phyloP scores from a whole-genome alignment of 805 yeast species.

The Millerozyma miso region DNA sequence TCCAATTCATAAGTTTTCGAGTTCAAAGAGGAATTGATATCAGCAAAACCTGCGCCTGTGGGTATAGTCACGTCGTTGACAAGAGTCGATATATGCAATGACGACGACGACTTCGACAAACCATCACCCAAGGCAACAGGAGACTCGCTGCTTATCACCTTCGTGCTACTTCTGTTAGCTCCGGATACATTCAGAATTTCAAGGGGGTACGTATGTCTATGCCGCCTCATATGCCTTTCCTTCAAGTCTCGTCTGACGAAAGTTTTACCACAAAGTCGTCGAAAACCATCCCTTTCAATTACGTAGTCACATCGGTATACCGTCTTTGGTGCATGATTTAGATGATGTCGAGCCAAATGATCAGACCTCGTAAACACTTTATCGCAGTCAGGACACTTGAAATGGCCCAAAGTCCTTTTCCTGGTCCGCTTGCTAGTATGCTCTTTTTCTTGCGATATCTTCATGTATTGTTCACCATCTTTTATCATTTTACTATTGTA shows the following conservation, averaged over 20 bases:
- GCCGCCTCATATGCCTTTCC: slow-evolving; percentile 35
- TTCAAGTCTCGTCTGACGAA: slow-evolving; percentile 61
- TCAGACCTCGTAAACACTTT: slow-evolving; percentile 59
- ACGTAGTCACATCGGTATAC: slow-evolving; percentile 54
- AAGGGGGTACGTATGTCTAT: too few relatives aligned
- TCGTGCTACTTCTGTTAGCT: too few relatives aligned
- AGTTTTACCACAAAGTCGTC: slow-evolving; percentile 50
- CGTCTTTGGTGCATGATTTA: slow-evolving; percentile 53
- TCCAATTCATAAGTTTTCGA: background rate
- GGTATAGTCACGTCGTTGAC: background rate
- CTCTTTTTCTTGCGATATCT: background rate
- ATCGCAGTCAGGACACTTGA: slow-evolving; percentile 42
- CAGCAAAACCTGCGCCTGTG: background rate
- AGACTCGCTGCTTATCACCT: too few relatives aligned
- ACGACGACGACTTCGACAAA: background rate
- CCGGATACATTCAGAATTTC: too few relatives aligned
- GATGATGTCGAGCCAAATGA: slow-evolving; percentile 59
- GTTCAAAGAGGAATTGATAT: background rate
- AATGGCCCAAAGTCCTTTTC: slow-evolving; percentile 27
- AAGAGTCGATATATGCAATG: background rate
- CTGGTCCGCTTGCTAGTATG: slow-evolving; percentile 8
- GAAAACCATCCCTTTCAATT: slow-evolving; percentile 37
- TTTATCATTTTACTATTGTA: too few relatives aligned
- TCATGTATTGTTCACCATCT: background rate
- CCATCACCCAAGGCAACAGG: too few relatives aligned